phyloP scores from a whole-genome alignment of 2,329 filamentous ascomycete species.

The Colletotrichum horii region DNA sequence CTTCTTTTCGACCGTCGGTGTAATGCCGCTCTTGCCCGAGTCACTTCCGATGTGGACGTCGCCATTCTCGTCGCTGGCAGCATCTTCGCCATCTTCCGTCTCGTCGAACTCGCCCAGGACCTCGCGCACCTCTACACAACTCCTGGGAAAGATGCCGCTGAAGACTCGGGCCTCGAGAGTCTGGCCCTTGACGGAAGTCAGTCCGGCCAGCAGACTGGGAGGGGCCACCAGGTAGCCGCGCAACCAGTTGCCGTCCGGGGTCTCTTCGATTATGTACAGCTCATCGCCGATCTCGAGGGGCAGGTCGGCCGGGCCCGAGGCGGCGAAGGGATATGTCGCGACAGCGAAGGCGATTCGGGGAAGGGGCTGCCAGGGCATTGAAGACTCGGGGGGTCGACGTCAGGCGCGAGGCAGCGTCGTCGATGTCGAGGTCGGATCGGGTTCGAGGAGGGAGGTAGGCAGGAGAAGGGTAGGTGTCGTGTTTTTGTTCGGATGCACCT shows the following conservation, averaged over 20 bases:
- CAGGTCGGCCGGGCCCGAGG: conserved; percentile 85
- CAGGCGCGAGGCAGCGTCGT: neutral
- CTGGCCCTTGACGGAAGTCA: conserved; percentile 90
- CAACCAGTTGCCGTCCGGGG: conserved; percentile 89
- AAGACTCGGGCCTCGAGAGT: conserved; percentile 96
- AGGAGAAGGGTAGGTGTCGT: neutral
- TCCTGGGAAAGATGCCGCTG: conserved; percentile 95
- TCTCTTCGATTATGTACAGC: conserved; percentile 98
- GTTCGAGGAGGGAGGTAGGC: neutral
- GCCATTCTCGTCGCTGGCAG: conserved; percentile 10
- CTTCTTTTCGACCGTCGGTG: conserved; percentile 39
- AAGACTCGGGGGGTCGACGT: conserved; percentile 20
- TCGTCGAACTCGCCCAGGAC: conserved; percentile 79
- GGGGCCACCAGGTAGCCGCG: conserved; percentile 95
- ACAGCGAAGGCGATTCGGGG: conserved; percentile 98
- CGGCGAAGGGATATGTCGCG: conserved; percentile 91
- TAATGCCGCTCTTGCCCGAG: conserved; percentile 60
- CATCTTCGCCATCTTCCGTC: conserved; percentile 48
- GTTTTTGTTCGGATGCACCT: neutral
- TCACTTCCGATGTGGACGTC: conserved; percentile 41
- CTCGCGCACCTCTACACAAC: conserved; percentile 94
- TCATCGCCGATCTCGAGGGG: conserved; percentile 98
- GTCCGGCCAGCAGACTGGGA: conserved; percentile 86
- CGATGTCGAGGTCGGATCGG: neutral
- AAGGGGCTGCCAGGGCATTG: conserved; percentile 96